Conservation (phyloP, 2,329 filamentous ascomycete genomes). For the Fusarium sp. region DNA sequence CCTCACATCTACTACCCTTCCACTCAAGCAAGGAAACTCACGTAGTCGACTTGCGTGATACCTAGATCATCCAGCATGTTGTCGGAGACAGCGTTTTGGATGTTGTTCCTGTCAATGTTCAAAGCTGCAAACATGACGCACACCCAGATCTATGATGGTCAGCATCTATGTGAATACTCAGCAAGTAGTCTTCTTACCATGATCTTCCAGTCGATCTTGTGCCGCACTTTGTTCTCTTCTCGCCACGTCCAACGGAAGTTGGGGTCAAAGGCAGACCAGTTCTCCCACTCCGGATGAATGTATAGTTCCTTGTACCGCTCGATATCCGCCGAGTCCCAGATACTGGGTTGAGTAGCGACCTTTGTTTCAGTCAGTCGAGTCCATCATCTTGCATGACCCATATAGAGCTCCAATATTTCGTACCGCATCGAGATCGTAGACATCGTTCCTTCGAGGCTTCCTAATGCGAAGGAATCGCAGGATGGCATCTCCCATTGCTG, state of each 20-base stretch:
- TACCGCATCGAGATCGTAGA: conserved; percentile 48
- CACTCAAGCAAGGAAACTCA: not conserved
- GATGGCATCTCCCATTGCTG: conserved; percentile 52
- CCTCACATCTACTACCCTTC: not conserved
- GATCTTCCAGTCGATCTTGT: conserved; percentile 58
- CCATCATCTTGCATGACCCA: not conserved
- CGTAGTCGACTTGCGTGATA: conserved; percentile 30
- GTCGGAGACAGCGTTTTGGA: conserved; percentile 56
- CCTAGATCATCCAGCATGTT: conserved; percentile 54
- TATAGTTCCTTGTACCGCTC: conserved; percentile 56
- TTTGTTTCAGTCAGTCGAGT: conserved; percentile 38
- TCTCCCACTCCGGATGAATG: conserved; percentile 57
- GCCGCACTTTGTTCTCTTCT: conserved; percentile 53
- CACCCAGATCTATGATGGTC: conserved; percentile 48
- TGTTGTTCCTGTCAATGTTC: conserved; percentile 57
- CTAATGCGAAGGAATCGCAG: conserved; percentile 54
- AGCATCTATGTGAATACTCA: not conserved
- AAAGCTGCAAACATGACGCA: conserved; percentile 51
- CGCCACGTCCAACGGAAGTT: conserved; percentile 55
- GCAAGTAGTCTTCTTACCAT: conserved; percentile 46
- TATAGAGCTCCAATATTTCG: accelerated
- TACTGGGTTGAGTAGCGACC: conserved; percentile 56
- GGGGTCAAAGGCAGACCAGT: conserved; percentile 54
- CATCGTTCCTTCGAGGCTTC: conserved; percentile 48
- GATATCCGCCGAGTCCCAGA: conserved; percentile 56